Evolutionary conservation across 2,329 filamentous ascomycete species (phyloP), one percentile per base, ranked within the genome.

Genomic region (Trichophyton rubrum): DNA sequence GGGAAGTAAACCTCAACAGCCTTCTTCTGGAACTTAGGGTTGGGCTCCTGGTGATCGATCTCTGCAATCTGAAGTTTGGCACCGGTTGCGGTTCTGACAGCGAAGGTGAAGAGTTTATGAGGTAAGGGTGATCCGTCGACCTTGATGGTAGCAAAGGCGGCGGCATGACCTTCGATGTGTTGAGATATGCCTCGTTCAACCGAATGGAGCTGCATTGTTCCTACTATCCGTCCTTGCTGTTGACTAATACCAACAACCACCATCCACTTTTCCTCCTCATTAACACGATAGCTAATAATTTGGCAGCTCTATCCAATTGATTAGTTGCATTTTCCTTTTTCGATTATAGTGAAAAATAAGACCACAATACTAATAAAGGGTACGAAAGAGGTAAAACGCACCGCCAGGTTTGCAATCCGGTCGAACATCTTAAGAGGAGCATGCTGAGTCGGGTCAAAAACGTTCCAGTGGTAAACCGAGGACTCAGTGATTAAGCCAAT

Each of bases 241-340:
- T 91, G 89, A 62, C 91, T 91, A 69, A 99, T 99, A 69, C 93
- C 93, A 62, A 99, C 90, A 61, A 96, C 86, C 33, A 95, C 91
- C 86, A 95, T 95, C 93, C 93, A 99, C 77, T 96, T 96, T 73
- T 90, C 90, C 66, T 99, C 92, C 66, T 86, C 85, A 75, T 92
- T 96, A 68, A 95, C 89, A 67, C 92, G 90, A 78, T 99, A 99
- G 79, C 97, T 99, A 83, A 99, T 99, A 75, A 99, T 99, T 84
- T 99, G 93, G 77, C 90, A 95, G 66, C 87, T 88, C 89, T 95
- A 69, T 20, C 33, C 22, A 55, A 33, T 43, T 33, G 15, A 59
- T 59, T 47, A 57, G 56, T 49, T 22, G 33, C 11, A 38, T 47
- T 45, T n/a, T 3, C 15, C 4, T n/a, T 43, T 30, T 59, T 17